Evolutionary conservation across 2,329 filamentous ascomycete species (phyloP), one percentile per base, ranked within the genome.

Genomic region (Pestalotiopsis sp.): DNA sequence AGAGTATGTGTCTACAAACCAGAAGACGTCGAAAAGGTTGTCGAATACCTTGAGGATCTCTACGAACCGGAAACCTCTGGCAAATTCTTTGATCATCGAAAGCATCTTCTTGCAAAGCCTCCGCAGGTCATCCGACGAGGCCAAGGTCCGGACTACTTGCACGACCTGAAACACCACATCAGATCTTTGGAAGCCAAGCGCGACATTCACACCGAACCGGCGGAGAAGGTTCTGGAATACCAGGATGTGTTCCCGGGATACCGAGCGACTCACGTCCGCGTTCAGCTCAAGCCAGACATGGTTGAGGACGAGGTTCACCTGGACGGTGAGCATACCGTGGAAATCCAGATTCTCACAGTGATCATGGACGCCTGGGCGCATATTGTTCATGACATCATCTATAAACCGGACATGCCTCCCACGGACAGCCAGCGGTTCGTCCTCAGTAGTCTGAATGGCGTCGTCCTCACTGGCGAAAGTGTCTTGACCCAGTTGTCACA

Each of bases 1-100:
- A 63, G 68, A 4, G 45, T 71, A 20, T 70, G 66, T 23, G 64
- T 69, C 6, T 71, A 69, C 31, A 67, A 66, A 31, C 68, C 70
- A 5, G 23, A 63, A 1, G 68, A 70, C 17, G 36, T 70, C 11
- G 65, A 68, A 12, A 70, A 64, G 7, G 68, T 71, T 25, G 41
- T 71, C 4, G 61, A 60, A 27, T 70, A 65, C 25, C 64, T 71
- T 7, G 59, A n/a, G 6, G 17, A n/a, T n/a, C 41, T 45, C 41
- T 45, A 45, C 41, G 6, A 45, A n/a, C 17, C 41, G 17, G 41
- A 45, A 4, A 2, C 2, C 14, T 14, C 41, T 45, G 41, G 13
- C 41, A n/a, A n/a, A 45, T 5, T 45, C 41, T 45, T 14, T n/a
- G 41, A 45, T 31, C 27, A 31, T n/a, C 41, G 41, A 6, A 45